phyloP scores from a whole-genome alignment of 495 filamentous ascomycete genomes.

The Penicillium tannophilum region DNA sequence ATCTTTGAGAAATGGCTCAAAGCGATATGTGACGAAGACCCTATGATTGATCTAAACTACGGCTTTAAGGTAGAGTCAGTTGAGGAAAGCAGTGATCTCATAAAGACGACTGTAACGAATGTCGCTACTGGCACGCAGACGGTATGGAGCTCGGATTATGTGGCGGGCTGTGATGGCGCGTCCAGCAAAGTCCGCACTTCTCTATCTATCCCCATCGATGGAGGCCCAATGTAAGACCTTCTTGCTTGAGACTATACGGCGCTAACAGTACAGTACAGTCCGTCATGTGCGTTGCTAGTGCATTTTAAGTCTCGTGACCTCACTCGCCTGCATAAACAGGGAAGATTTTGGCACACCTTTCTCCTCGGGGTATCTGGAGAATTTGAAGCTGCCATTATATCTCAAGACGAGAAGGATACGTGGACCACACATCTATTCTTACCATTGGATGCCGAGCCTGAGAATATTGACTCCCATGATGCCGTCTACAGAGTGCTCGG shows the following conservation, averaged over 20 bases:
- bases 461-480: conserved; percentile 19
- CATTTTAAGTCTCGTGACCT: conserved; percentile 36
- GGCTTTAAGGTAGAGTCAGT: not conserved
- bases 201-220: conserved; percentile 15
- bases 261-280: conserved; percentile 2
- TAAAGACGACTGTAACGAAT: conserved; percentile 7
- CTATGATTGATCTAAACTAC: conserved; percentile 2
- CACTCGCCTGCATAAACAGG: not conserved
- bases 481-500: conserved; percentile 24
- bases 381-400: conserved; percentile 16
- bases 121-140: not conserved
- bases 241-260: not conserved
- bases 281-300: conserved; percentile 21
- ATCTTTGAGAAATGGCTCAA: conserved; percentile 29
- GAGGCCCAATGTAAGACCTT: conserved; percentile 18
- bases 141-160: not conserved
- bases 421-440: conserved; percentile 29
- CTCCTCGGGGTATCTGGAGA: too few relatives aligned
- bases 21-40: conserved; percentile 5
- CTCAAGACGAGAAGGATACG: conserved; percentile 32
- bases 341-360: too few relatives aligned
- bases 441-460: not conserved
- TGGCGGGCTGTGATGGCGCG: conserved; percentile 26
- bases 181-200: conserved; percentile 16
- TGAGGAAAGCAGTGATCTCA: not conserved